Base-by-base conservation (phyloP, 352 stramenopile genomes). In the Elongisporangium senticosum region DNA sequence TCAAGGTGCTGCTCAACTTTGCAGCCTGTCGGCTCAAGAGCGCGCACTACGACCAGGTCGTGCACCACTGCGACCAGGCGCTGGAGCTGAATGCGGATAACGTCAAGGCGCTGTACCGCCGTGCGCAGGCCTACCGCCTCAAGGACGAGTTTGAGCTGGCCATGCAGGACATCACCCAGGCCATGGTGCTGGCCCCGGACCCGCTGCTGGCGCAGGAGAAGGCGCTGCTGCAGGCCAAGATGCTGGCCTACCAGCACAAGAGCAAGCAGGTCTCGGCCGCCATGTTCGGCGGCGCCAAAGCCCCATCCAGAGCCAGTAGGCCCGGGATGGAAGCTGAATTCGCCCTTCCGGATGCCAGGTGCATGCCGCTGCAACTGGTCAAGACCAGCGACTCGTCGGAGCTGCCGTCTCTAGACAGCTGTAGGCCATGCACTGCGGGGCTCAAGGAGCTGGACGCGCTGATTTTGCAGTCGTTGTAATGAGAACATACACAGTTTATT, bases 1-100 rank as follows among this genome's bases (percentile, higher is more conserved):
- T 83, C 23, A 77, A 73, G 51, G 59, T 88, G 39, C 61, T 92
- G 61, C 69, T 93, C 24, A 95, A 95, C 61, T 90, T 90, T 65
- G 68, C 72, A 28, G 77, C 83, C 2, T 90, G 81, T 62, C 71
- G 82, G 24, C 69, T 92, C 37, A 90, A 90, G 63, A 91, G 78
- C 26, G 62, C 72, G 61, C 79, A 92, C 47, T 58, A 87, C 14
- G 85, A 95, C 28, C 77, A 93, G 51, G 77, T 70, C n/a, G 68
- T 91, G 23, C 77, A 87, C 52, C 71, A 95, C 53, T 65, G 74
- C 0, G 65, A 76, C 20, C 67, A 89, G 47, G 80, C 79, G 14
- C 65, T 93, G 2, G 63, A 79, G 49, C 68, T 92, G 17, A 70
- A 93, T n/a, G 13, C 55, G 1, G 26, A 59, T 15, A 87, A 64